Evolutionary conservation across 176 grass and related monocot species (phyloP), one percentile per base, ranked within the genome.

Genomic region (Pontederia crassipes): DNA sequence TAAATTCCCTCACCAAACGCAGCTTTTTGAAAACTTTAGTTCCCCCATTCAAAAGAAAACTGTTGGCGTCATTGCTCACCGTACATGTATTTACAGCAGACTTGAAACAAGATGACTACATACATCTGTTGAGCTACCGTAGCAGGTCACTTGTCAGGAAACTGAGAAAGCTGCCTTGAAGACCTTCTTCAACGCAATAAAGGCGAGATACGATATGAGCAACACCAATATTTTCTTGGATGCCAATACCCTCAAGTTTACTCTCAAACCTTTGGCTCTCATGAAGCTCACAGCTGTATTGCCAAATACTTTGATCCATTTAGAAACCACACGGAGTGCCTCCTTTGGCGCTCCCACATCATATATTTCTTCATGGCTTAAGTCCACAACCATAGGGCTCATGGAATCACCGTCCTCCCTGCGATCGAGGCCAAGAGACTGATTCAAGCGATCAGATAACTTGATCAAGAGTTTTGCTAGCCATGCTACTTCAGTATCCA

Each of bases 401-500:
- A 72, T 17, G 1, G 47, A 64, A 49, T 77, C 69, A 66, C 52
- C 65, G 11, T 66, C 61, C 45, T 49, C 65, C 58, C 5, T 59
- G 48, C 13, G 58, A 73, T 75, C 57, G 27, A 95, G 85, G 12
- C 69, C 50, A 28, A 95, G 69, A 58, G 58, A 48, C 10, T 72
- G 69, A 47, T 95, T 95, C 52, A 85, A 56, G 73, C 84, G 72
- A 45, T 85, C 81, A 53, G 89, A 95, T 12, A 95, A 47, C 17
- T 76, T 66, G 48, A 95, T 80, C 46, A 95, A 70, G 29, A 88
- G 49, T 45, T 78, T 81, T 8, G 78, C 81, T 0, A 95, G 72
- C 84, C 89, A 95, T n/a, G 89, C 85, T n/a, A 95, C 78, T 77
- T 95, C 89, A 3, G 68, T 74, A 67, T 87, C 74, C 8, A 81